A percentile compares a stretch with the other conserved stretches of the same genome.
These are phyloP conservation scores for Suillus spraguei DNA, from an alignment of 768 basidiomycete genomes.

Conservation along the genomic window DNA sequence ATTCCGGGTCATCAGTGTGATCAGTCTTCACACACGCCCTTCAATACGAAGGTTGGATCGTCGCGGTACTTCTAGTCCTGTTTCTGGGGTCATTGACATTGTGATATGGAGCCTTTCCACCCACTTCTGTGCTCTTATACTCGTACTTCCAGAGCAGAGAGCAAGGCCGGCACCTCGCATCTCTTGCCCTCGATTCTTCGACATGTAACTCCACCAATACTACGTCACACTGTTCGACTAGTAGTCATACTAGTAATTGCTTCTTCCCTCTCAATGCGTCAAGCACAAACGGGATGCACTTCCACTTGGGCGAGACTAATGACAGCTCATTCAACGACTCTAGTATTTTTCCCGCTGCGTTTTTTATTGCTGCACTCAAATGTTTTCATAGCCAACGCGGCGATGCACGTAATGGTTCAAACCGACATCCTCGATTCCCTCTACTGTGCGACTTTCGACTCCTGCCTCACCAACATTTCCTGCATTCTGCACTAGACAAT, in stretches of 20 bases:
- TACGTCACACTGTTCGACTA: constrained; percentile 27
- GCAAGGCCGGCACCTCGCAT: constrained; percentile 23
- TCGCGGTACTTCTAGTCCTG: constrained; percentile 26
- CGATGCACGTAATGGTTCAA: constrained; percentile 44
- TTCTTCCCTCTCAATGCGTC: constrained; percentile 52
- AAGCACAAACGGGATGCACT: constrained; percentile 44
- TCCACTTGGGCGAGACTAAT: constrained; percentile 39
- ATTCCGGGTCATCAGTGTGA: too few species aligned
- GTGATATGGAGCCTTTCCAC: constrained; percentile 38
- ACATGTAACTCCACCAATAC: constrained; percentile 8
- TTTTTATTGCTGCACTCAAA: constrained; percentile 9
- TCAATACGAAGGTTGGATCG: background rate
- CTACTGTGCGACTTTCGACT: constrained; percentile 66
- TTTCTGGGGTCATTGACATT: constrained; percentile 49
- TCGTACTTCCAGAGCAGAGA: background rate
- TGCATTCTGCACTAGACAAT: too few species aligned
- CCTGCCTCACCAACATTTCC: constrained; percentile 17
- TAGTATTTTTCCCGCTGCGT: constrained; percentile 17
- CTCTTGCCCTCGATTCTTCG: constrained; percentile 22
- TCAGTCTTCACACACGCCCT: background rate
- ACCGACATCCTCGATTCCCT: constrained; percentile 44
- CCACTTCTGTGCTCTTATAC: background rate
- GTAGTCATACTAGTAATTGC: constrained; percentile 28
- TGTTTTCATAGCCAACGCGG: constrained; percentile 15
- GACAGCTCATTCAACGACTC: constrained; percentile 10